phyloP scores from a whole-genome alignment of 1,139 yeast species.

The Yamadazyma blattariae region DNA sequence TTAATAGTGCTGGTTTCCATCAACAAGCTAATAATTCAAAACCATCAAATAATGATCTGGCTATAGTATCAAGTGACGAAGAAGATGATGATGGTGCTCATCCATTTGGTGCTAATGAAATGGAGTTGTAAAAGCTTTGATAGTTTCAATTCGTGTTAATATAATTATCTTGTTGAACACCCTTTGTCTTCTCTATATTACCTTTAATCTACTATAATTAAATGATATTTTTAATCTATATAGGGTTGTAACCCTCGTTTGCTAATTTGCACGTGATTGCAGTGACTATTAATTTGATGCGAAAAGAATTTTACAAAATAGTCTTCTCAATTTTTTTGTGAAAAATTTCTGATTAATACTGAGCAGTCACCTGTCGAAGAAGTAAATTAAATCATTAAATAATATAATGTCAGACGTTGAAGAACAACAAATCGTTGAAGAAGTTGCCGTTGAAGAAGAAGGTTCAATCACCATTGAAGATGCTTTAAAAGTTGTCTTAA shows the following conservation, averaged over 20 bases:
- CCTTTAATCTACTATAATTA: no score
- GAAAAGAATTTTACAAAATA: no score
- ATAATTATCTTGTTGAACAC: neutral
- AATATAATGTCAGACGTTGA: conserved; percentile 79
- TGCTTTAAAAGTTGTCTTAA: conserved; percentile 96
- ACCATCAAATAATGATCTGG: conserved; percentile 29
- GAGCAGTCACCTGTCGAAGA: conserved; percentile 91
- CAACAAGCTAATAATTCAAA: conserved; percentile 11
- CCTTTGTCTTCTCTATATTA: no score
- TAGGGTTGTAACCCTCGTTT: no score
- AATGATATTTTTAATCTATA: neutral
- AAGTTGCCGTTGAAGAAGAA: conserved; percentile 78
- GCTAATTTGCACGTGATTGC: no score
- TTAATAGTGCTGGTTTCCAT: conserved; percentile 16
- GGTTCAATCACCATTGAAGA: conserved; percentile 96
- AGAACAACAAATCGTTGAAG: conserved; percentile 83
- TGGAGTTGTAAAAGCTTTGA: conserved; percentile 41
- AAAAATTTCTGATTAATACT: conserved; percentile 44
- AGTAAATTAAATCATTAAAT: conserved; percentile 33
- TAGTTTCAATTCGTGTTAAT: conserved; percentile 1
- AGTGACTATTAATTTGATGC: no score
- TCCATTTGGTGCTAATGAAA: conserved; percentile 66
- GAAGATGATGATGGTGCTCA: conserved; percentile 27
- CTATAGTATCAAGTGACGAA: conserved; percentile 40
- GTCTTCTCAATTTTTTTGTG: conserved; percentile 5